These are phyloP conservation scores for Rhynchospora tenuis DNA, from an alignment of 176 grass and related monocot species.

Conservation along the genomic window DNA sequence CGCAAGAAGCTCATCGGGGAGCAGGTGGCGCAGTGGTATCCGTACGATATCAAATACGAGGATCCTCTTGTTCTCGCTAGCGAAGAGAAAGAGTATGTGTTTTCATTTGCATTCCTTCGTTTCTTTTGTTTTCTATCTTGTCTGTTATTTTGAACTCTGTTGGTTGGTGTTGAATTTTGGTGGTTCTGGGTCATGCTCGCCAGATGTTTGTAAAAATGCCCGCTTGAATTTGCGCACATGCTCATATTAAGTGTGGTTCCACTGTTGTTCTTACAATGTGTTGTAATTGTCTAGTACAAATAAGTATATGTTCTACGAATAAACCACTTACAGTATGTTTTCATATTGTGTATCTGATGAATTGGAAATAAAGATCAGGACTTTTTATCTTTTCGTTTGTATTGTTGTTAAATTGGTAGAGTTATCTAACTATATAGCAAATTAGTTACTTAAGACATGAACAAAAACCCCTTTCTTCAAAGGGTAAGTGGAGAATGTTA, in stretches of 20 bases:
- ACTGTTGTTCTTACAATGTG: not conserved
- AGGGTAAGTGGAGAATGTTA: not conserved
- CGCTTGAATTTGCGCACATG: not conserved
- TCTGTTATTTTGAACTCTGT: not conserved
- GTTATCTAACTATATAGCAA: not conserved
- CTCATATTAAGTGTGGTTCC: not conserved
- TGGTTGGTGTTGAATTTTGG: not conserved
- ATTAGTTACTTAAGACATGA: not conserved
- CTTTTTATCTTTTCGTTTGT: not conserved
- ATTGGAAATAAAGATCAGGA: not conserved
- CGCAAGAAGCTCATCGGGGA: constrained; percentile 43
- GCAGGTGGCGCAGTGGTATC: constrained; percentile 41
- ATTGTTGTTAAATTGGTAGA: not conserved
- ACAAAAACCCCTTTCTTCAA: no score
- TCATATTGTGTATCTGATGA: not conserved
- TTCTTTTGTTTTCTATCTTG: not conserved
- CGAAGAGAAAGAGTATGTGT: constrained; percentile 34
- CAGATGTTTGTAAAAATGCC: constrained; percentile 13
- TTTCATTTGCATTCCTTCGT: not conserved
- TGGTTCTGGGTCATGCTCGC: not conserved
- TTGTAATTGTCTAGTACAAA: not conserved
- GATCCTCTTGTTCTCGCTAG: constrained; percentile 25
- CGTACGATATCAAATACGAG: constrained; percentile 43
- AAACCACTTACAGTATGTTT: not conserved
- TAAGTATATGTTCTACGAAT: not conserved